phyloP scores from a whole-genome alignment of 1,139 yeast species.

The Blastobotrys aristatus region DNA sequence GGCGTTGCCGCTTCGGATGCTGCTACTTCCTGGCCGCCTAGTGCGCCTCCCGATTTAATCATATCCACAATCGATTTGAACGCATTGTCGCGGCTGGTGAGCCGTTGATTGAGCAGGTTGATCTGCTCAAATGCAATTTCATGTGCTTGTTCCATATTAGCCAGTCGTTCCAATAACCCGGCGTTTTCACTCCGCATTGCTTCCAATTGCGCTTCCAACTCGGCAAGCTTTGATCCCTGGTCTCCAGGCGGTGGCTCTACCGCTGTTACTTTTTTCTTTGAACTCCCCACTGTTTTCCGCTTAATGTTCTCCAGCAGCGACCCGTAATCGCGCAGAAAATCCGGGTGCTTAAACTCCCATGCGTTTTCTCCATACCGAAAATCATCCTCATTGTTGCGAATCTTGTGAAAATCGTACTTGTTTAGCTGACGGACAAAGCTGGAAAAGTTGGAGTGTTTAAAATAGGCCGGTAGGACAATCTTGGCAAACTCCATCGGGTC shows the following conservation, averaged over 20 bases:
- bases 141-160: conserved; percentile 1
- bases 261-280: conserved; percentile 18
- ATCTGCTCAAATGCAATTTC: conserved; percentile 3
- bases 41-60: not conserved
- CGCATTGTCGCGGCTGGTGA: not conserved
- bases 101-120: not conserved
- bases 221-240: not conserved
- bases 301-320: conserved; percentile 73
- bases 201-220: not conserved
- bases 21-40: not conserved
- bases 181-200: not conserved
- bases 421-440: conserved; percentile 91
- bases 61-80: not conserved
- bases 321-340: conserved; percentile 66
- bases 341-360: conserved; percentile 95
- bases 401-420: conserved; percentile 96
- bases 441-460: conserved; percentile 88
- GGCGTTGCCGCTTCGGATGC: conserved; percentile 8
- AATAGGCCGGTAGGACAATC: conserved; percentile 78
- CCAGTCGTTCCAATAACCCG: not conserved
- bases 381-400: conserved; percentile 51
- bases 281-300: conserved; percentile 61
- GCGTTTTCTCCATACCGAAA: conserved; percentile 68
- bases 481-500: conserved; percentile 89
- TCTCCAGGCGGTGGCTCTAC: not conserved